phyloP scores from a whole-genome alignment of 176 grass and related monocot genomes.

The Rhynchospora breviuscula region DNA sequence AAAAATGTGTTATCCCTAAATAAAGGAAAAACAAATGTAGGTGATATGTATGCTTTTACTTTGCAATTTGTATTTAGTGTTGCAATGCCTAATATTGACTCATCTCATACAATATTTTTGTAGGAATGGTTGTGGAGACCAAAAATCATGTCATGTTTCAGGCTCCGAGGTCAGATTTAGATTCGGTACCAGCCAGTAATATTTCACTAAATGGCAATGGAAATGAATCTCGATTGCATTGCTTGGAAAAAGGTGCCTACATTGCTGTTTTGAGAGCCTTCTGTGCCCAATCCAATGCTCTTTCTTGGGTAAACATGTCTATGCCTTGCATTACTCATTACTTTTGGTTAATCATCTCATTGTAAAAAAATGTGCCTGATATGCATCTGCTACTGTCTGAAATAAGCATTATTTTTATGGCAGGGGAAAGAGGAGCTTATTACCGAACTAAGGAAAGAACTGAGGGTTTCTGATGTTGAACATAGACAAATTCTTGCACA shows the following conservation, averaged over 20 bases:
- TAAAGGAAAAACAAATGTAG: neutral
- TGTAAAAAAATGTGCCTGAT: neutral
- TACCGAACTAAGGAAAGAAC: conserved; percentile 44
- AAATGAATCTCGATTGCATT: conserved; percentile 48
- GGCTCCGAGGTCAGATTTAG: neutral
- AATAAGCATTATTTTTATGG: conserved; percentile 22
- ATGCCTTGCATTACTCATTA: neutral
- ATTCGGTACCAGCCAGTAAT: neutral
- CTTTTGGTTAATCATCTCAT: neutral
- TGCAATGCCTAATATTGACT: neutral
- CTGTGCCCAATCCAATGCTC: conserved; percentile 41
- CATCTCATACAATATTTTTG: neutral
- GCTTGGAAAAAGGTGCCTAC: conserved; percentile 59
- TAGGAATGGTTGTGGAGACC: neutral
- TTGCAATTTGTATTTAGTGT: neutral
- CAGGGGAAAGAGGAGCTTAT: conserved; percentile 57
- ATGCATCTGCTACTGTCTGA: conserved; percentile 2
- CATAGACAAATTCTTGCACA: conserved; percentile 55
- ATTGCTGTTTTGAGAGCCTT: conserved; percentile 58
- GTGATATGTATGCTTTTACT: neutral
- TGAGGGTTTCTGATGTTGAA: conserved; percentile 58
- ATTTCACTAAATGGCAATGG: conserved; percentile 31
- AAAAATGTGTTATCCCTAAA: neutral
- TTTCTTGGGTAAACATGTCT: conserved; percentile 49
- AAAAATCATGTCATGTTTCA: neutral